phyloP scores from a whole-genome alignment of 768 basidiomycete genomes.

The Tylopilus vinaceipallidus region DNA sequence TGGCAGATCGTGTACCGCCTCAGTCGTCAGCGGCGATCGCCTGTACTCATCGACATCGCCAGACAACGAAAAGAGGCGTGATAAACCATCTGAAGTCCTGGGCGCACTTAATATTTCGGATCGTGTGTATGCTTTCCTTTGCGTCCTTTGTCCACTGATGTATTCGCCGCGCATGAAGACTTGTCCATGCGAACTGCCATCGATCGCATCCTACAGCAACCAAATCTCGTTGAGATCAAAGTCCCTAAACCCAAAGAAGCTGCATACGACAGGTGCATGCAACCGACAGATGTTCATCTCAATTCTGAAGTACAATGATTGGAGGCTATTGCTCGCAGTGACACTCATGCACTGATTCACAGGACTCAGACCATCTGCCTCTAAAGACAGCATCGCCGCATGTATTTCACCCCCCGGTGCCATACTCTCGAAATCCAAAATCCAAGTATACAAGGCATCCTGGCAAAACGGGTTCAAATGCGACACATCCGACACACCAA shows the following conservation, averaged over 20 bases:
- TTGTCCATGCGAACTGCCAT: conserved; percentile 30
- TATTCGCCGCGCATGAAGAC: conserved; percentile 17
- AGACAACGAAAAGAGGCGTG: conserved; percentile 5
- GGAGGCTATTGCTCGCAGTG: not conserved
- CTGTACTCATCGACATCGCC: not conserved
- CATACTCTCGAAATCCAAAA: not conserved
- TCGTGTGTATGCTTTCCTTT: conserved; percentile 20
- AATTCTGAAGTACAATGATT: conserved; percentile 11
- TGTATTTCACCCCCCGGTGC: not conserved
- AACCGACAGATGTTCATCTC: not conserved
- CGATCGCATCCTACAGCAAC: conserved; percentile 25
- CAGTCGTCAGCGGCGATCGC: conserved; percentile 5
- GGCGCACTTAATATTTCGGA: conserved; percentile 25
- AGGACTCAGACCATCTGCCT: conserved; percentile 1
- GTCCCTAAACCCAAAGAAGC: not conserved
- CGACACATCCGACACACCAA: too few relatives aligned
- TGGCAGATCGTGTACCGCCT: too few relatives aligned
- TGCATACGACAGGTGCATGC: not conserved
- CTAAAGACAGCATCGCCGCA: not conserved
- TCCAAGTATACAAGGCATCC: too few relatives aligned
- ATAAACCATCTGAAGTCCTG: conserved; percentile 24
- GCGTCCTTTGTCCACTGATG: conserved; percentile 4
- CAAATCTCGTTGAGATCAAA: conserved; percentile 25
- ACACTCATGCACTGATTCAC: conserved; percentile 4
- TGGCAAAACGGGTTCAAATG: not conserved